Base-by-base conservation (phyloP, 176 grass and related monocot genomes). In the Puya raimondii region DNA sequence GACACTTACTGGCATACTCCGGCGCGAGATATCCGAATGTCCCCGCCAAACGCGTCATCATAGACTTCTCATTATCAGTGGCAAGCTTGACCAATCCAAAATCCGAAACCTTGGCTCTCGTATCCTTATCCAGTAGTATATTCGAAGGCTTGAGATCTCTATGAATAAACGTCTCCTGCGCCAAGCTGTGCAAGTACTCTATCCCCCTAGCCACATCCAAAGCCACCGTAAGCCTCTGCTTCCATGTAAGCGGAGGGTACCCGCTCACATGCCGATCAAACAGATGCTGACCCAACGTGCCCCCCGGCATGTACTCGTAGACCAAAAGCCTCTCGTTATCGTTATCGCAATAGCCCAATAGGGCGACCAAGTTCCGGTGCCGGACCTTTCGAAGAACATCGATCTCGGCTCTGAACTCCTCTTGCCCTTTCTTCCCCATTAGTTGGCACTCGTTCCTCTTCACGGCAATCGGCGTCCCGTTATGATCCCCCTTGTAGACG, bases 11-110 rank as follows among this genome's bases (percentile, higher is more conserved):
- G 61, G 94, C 94, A 77, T 97, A 97, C 76, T 97, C 93, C 64
- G 94, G 94, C 1, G 94, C 94, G 22, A 97, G 89, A 78, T 97
- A 97, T 67, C 94, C 94, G 83, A 97, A 97, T 68, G 94, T 97
- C 23, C 94, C 94, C 57, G 94, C 86, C 51, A 97, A 80, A 48
- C 86, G 87, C 69, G 94, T 97, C 84, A 92, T 86, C 84, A 97
- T 83, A 52, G 94, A 97, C 67, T 87, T 97, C 42, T 92, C 83
- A 66, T 81, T 85, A 82, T 97, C 89, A 33, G 68, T 69, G 9
- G 89, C 89, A 69, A 86, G 89, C 74, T 97, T 97, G 68, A 92
- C 94, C 72, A 97, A 79, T 50, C 94, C 94, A 88, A 97, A 97
- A 79, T 97, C 94, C 14, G 94, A 97, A 72, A 97, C 94, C 76